phyloP scores from a whole-genome alignment of 2,329 filamentous ascomycete species.

The Cytospora piceae region DNA sequence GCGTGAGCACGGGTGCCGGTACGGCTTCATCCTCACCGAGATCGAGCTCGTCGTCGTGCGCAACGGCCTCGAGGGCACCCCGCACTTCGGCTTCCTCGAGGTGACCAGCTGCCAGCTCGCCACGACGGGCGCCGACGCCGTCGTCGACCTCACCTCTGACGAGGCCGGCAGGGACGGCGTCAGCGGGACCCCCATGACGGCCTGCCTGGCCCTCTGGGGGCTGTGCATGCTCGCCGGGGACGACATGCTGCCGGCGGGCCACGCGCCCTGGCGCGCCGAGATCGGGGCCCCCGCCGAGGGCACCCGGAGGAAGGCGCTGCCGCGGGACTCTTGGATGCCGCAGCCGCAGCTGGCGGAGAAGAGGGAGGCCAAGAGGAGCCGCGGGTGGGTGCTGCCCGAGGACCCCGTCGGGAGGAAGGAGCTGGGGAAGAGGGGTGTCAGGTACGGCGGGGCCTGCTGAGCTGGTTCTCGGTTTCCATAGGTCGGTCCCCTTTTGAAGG shows the following conservation, averaged over 20 bases:
- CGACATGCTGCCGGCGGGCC: slow-evolving; percentile 44
- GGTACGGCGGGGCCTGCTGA: slow-evolving; percentile 49
- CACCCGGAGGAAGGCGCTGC: slow-evolving; percentile 69
- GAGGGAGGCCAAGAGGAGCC: slow-evolving; percentile 71
- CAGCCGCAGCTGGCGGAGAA: slow-evolving; percentile 74
- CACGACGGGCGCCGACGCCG: slow-evolving; percentile 33
- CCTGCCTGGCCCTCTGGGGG: slow-evolving; percentile 76
- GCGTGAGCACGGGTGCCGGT: slow-evolving; percentile 90
- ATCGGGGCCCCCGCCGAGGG: slow-evolving; percentile 76
- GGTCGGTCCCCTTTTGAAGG: no score
- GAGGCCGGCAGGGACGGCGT: slow-evolving; percentile 33
- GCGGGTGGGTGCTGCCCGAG: slow-evolving; percentile 78
- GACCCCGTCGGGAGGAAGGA: slow-evolving; percentile 74
- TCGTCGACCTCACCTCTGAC: slow-evolving; percentile 36
- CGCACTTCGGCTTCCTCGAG: slow-evolving; percentile 89
- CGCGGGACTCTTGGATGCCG: slow-evolving; percentile 77
- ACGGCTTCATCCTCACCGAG: slow-evolving; percentile 95
- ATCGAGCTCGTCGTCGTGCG: slow-evolving; percentile 92
- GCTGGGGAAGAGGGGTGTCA: slow-evolving; percentile 67
- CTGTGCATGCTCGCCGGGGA: slow-evolving; percentile 57
- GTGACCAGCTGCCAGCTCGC: slow-evolving; percentile 65
- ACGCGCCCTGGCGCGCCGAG: slow-evolving; percentile 68
- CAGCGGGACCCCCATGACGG: slow-evolving; percentile 59
- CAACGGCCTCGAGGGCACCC: slow-evolving; percentile 71
- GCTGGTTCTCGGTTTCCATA: background rate